Percentiles rank a stretch among this genome's conserved stretches.
phyloP scores from a whole-genome alignment of 73 alveolate species.

The Symbiodinium pilosum region DNA sequence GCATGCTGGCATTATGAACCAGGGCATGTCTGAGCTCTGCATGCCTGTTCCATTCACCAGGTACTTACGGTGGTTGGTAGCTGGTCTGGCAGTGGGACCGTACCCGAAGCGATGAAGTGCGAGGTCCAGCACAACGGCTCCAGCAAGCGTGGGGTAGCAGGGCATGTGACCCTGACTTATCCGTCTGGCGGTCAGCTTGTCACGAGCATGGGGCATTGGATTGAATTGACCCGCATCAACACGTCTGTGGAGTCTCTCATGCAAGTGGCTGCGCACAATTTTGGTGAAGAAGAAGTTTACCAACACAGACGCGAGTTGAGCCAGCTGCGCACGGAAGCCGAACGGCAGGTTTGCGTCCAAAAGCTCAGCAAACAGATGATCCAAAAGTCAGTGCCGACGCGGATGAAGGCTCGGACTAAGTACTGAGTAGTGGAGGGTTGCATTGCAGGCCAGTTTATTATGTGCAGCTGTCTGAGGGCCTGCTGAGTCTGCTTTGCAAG shows the following conservation, averaged over 20 bases:
- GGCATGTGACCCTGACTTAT: conserved; percentile 53
- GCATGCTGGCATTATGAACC: too few species aligned
- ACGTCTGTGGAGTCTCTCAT: conserved; percentile 49
- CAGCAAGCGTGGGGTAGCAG: conserved; percentile 55
- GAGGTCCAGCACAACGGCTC: conserved; percentile 3
- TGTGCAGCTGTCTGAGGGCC: neutral
- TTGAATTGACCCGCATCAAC: conserved; percentile 72
- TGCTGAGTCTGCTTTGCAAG: neutral
- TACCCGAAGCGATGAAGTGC: conserved; percentile 49
- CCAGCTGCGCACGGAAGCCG: conserved; percentile 3
- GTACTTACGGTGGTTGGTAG: conserved; percentile 52
- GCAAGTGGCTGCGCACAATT: conserved; percentile 58
- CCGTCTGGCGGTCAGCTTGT: conserved; percentile 83
- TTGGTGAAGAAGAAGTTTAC: conserved; percentile 31
- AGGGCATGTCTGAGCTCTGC: too few species aligned
- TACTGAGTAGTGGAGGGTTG: neutral
- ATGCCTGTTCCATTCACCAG: too few species aligned
- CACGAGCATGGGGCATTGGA: conserved; percentile 94
- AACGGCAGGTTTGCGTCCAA: conserved; percentile 51
- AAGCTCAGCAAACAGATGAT: conserved; percentile 70
- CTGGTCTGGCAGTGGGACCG: conserved; percentile 22
- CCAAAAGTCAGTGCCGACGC: conserved; percentile 50
- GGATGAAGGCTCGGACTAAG: conserved; percentile 56
- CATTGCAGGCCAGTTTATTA: neutral
- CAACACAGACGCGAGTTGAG: conserved; percentile 25